Percentiles rank a stretch among this genome's conserved stretches.
phyloP scores from a whole-genome alignment of 2,329 filamentous ascomycete genomes.

The Aspergillus intermedius region DNA sequence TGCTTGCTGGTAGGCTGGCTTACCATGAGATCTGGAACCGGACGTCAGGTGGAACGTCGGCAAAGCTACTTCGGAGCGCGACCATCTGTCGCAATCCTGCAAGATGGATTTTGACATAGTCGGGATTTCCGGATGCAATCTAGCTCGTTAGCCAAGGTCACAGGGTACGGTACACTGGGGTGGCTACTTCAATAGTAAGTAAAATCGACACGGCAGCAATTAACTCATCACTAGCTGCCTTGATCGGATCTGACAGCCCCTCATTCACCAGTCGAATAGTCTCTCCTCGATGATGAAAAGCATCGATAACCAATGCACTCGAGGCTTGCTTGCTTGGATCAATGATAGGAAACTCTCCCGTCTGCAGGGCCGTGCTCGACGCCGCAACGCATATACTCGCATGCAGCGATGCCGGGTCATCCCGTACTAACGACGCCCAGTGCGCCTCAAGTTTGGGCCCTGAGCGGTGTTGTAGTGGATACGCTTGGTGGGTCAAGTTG shows the following conservation, averaged over 20 bases:
- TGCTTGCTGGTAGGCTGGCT: neutral
- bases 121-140: slow-evolving; percentile 34
- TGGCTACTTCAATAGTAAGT: slow-evolving; percentile 34
- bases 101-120: slow-evolving; percentile 35
- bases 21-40: slow-evolving; percentile 37
- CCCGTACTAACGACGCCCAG: slow-evolving; percentile 30
- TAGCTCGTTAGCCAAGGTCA: slow-evolving; percentile 12
- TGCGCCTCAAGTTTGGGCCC: slow-evolving; percentile 28
- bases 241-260: slow-evolving; percentile 30
- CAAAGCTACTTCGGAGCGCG: slow-evolving; percentile 30
- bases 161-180: neutral
- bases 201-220: slow-evolving; percentile 35
- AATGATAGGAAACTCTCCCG: slow-evolving; percentile 27
- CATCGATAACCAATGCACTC: slow-evolving; percentile 30
- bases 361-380: slow-evolving; percentile 29
- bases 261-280: slow-evolving; percentile 35
- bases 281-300: slow-evolving; percentile 33
- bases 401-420: slow-evolving; percentile 31
- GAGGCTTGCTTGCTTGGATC: slow-evolving; percentile 24
- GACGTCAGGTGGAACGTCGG: slow-evolving; percentile 30
- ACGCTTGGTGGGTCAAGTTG: slow-evolving; percentile 30
- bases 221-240: slow-evolving; percentile 34
- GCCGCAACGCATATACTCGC: slow-evolving; percentile 33
- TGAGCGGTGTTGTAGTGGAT: slow-evolving; percentile 30
- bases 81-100: slow-evolving; percentile 37